Evolutionary conservation across 192 early-diverging fungal genomes (phyloP).

Genomic region (Mortierella alpina): DNA sequence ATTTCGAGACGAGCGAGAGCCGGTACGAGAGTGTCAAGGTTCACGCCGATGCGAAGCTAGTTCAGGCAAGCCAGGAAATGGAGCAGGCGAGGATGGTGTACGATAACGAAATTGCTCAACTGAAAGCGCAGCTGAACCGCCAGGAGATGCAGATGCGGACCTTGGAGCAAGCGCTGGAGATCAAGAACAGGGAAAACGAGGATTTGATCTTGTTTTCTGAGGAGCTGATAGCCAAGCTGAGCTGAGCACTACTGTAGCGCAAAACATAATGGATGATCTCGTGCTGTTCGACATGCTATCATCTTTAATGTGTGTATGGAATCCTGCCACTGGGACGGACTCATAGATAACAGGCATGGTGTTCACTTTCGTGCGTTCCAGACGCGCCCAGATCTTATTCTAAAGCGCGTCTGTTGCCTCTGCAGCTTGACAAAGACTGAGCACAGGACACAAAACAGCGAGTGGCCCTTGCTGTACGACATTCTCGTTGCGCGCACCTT

Average conservation of each 20-base stretch:
- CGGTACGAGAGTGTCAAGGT: slow-evolving; percentile 37
- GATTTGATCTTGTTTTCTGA: slow-evolving; percentile 48
- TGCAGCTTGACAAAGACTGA: too few species aligned
- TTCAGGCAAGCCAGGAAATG: slow-evolving; percentile 30
- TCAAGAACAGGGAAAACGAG: slow-evolving; percentile 47
- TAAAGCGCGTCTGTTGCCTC: too few species aligned
- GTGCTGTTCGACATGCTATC: too few species aligned
- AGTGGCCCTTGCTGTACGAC: too few species aligned
- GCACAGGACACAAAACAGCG: too few species aligned
- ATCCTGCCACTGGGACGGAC: too few species aligned
- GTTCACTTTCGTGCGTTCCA: too few species aligned
- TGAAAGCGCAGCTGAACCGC: slow-evolving; percentile 21
- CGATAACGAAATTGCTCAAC: slow-evolving; percentile 30
- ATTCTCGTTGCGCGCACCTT: too few species aligned
- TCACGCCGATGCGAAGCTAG: slow-evolving; percentile 39
- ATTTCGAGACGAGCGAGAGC: slow-evolving; percentile 46
- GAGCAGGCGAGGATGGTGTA: slow-evolving; percentile 29
- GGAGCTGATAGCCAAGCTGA: slow-evolving; percentile 43
- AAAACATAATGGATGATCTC: too few species aligned
- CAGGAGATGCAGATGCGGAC: slow-evolving; percentile 51
- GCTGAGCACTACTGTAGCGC: not conserved
- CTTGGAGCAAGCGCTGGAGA: slow-evolving; percentile 41
- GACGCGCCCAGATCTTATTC: too few species aligned
- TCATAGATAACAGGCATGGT: too few species aligned
- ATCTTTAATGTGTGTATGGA: too few species aligned